phyloP scores from a whole-genome alignment of 2,329 filamentous ascomycete genomes.

The Hortaea sp. region DNA sequence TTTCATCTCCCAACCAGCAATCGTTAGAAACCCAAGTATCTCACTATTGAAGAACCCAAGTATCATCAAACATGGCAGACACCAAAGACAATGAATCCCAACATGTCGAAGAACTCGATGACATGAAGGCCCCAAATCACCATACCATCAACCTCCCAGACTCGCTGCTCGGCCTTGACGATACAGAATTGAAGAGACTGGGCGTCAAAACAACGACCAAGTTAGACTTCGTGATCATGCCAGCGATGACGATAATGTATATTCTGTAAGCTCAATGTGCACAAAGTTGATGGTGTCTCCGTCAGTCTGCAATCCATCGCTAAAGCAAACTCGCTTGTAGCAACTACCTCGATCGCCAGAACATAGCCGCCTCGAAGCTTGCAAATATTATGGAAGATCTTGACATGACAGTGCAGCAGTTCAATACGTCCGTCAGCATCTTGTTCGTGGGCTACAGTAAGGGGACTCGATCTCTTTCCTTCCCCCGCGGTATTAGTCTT shows the following conservation, averaged over 20 bases:
- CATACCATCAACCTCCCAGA: slow-evolving; percentile 5
- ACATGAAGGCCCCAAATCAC: background rate
- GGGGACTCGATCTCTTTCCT: background rate
- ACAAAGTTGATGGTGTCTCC: background rate
- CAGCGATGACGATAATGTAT: slow-evolving; percentile 9
- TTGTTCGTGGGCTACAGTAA: slow-evolving; percentile 31
- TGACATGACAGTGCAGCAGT: slow-evolving; percentile 33
- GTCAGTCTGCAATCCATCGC: background rate
- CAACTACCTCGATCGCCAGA: slow-evolving; percentile 9
- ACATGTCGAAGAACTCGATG: slow-evolving; percentile 7
- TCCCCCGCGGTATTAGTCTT: too few species aligned
- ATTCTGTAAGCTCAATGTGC: background rate
- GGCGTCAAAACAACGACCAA: slow-evolving; percentile 13
- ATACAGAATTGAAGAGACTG: slow-evolving; percentile 11
- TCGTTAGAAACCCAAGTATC: too few species aligned
- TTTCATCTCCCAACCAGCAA: too few species aligned
- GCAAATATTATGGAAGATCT: slow-evolving; percentile 25
- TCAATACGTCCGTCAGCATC: slow-evolving; percentile 34
- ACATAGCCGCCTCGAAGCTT: slow-evolving; percentile 19
- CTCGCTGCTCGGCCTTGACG: slow-evolving; percentile 5
- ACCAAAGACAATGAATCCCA: slow-evolving; percentile 4
- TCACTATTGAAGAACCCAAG: too few species aligned
- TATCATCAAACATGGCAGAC: slow-evolving; percentile 4
- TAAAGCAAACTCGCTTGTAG: background rate
- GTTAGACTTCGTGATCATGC: slow-evolving; percentile 17